Base-by-base conservation (phyloP, 495 filamentous ascomycete genomes). In the Lophiostoma macrostomum region DNA sequence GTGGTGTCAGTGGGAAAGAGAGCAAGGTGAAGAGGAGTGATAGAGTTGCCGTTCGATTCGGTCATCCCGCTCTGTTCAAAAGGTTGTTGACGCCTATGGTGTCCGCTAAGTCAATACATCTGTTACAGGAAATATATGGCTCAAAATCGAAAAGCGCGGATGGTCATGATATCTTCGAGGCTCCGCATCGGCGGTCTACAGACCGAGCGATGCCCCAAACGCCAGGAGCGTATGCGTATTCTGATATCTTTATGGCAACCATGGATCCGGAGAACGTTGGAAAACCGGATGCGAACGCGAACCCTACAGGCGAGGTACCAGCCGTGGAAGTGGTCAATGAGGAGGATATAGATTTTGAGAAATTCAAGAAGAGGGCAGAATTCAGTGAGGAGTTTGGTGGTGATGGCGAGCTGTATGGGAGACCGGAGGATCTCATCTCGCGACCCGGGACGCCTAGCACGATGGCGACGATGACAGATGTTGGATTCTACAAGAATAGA, bases 11-110 rank as follows among this genome's bases (percentile, higher is more conserved):
- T 18, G 75, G 71, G 14, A 37, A 58, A 6, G 66, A 68, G 55
- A 73, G 74, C 50, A 78, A 75, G 14, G 1, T 22, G n/a, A 50
- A 39, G 30, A 1, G 46, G 19, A 45, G 11, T n/a, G 88, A 93
- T 45, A 82, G 85, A 19, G 79, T 96, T 1, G 83, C 77, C 29
- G 75, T 82, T 36, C 81, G 88, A 31, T 97, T 95, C 67, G 89
- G 90, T 3, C 88, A 96, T 64, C 91, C 93, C 10, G 90, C 86
- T 12, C 80, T 97, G n/a, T 94, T 87, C 71, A 86, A 85, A 58
- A 83, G 83, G 4, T 79, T 97, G 44, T 86, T 91, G 61, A 95
- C 88, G 0, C 91, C 93, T 0, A 96, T 97, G 93, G 91, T 97
- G 13, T 86, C 91, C 57, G 88, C 86, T 25, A 91, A 84, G 64